phyloP scores from a whole-genome alignment of 495 filamentous ascomycete species.

The Lepidopterella palustris region DNA sequence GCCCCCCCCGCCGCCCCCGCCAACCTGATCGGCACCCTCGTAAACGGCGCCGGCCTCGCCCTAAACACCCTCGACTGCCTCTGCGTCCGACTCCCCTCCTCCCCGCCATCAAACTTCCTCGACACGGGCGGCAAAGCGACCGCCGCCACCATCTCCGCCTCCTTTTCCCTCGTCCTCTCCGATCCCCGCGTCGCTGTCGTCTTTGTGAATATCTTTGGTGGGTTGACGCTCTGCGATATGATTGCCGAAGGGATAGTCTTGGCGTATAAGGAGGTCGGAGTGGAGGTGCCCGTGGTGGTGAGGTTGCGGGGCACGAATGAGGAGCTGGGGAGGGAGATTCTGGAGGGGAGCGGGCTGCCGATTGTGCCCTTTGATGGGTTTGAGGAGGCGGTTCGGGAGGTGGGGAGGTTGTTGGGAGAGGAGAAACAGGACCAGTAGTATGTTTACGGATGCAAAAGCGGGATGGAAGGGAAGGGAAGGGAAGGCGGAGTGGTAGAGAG shows the following conservation, averaged over 20 bases:
- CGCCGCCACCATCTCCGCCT: conserved; percentile 45
- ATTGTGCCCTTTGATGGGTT: conserved; percentile 61
- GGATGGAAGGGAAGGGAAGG: neutral
- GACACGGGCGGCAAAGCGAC: neutral
- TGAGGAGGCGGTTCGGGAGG: conserved; percentile 70
- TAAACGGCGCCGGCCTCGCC: conserved; percentile 84
- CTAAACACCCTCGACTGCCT: conserved; percentile 48
- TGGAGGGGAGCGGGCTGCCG: conserved; percentile 30
- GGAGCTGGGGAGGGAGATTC: conserved; percentile 64
- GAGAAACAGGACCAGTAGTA: neutral
- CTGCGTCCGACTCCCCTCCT: conserved; percentile 40
- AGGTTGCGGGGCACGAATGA: conserved; percentile 80
- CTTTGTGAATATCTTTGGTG: conserved; percentile 90
- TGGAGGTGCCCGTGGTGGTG: conserved; percentile 73
- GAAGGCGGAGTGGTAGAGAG: neutral
- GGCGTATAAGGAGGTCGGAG: conserved; percentile 66
- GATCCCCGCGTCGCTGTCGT: conserved; percentile 66
- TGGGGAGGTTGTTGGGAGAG: conserved; percentile 55
- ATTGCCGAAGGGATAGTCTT: conserved; percentile 76
- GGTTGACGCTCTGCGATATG: conserved; percentile 78
- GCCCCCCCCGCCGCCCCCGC: neutral
- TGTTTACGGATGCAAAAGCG: neutral
- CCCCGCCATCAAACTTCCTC: neutral
- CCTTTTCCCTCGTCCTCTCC: conserved; percentile 63
- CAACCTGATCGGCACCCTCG: conserved; percentile 59